Conservation (phyloP, 2,329 filamentous ascomycete genomes). For the Fusarium nisikadoi region DNA sequence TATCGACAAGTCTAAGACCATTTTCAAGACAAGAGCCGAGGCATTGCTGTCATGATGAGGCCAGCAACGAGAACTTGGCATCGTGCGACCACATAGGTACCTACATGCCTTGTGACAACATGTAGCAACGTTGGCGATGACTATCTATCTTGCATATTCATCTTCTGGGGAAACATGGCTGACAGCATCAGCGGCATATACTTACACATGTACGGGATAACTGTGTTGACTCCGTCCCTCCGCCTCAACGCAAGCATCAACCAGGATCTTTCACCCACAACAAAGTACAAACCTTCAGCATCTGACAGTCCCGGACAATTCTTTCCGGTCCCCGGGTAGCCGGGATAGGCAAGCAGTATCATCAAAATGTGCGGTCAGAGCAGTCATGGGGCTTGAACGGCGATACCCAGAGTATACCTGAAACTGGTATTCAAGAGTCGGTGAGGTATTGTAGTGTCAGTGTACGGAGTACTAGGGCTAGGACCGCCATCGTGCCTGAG, state of each 20-base stretch:
- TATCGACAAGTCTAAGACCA: neutral
- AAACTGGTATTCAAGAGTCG: constrained; percentile 11
- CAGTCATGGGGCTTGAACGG: constrained; percentile 26
- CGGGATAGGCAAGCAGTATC: constrained; percentile 9
- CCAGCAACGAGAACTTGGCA: constrained; percentile 1
- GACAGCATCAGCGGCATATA: constrained; percentile 5
- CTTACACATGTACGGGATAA: constrained; percentile 3
- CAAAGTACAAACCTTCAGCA: neutral
- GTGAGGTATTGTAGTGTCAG: constrained; percentile 22
- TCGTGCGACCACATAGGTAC: neutral
- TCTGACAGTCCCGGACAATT: constrained; percentile 30
- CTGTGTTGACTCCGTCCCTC: constrained; percentile 16
- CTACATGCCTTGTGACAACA: constrained; percentile 1
- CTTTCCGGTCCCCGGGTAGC: constrained; percentile 27
- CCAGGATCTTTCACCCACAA: constrained; percentile 15
- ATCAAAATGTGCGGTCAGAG: constrained; percentile 40
- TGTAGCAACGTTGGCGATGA: constrained; percentile 27
- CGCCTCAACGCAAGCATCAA: neutral
- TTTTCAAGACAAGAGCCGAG: neutral
- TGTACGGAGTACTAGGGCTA: constrained; percentile 8
- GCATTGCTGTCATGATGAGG: constrained; percentile 1
- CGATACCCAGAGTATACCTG: constrained; percentile 32
- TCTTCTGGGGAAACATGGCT: constrained; percentile 18
- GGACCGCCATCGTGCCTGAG: constrained; percentile 21
- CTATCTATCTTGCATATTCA: constrained; percentile 40